Evolutionary conservation across 148 eudicot genomes (phyloP), one percentile per base, ranked within the genome.

Genomic region (Vaccinium corymbosum): DNA sequence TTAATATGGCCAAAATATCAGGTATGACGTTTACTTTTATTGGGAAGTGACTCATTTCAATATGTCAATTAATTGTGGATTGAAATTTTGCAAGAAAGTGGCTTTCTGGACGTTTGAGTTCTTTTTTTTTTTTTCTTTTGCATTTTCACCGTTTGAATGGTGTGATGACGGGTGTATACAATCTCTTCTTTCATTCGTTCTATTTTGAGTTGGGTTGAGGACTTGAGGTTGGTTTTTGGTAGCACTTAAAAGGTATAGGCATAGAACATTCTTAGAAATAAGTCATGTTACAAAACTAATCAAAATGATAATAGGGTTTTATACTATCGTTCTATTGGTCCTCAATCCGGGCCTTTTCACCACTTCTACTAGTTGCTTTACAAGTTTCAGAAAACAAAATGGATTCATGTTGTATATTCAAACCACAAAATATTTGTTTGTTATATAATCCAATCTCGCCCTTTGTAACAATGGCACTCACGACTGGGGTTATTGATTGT

Each of bases 1-100:
- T 80, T 86, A 84, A 84, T 64, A 42, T 93, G 87, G 51, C 86
- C 62, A 87, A 88, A 84, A 71, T 96, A 82, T 92, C 97, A 91
- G 98, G 99, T 94, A 89, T 56, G 38, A 35, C 42, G 10, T 85
- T 46, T 70, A 25, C 52, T 55, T 32, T 27, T 55, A 64, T 12
- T 74, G 48, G 80, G 75, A 56, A 20, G n/a, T 10, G 17, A 35
- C 13, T 22, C 61, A 1, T 46, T 16, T 75, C 59, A 42, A 71
- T 8, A 71, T 52, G 27, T 50, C 29, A 76, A 75, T 35, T 79
- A 75, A 13, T 76, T 9, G 13, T 82, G 59, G 48, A 81, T 29
- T 32, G 53, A 70, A 42, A 51, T 50, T 79, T 46, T 64, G 15
- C 13, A 0, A 2, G 15, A 22, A 56, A 38, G n/a, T 42, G 46